These are phyloP conservation scores for Rhizopogon sp. DNA, from an alignment of 768 basidiomycete genomes.

Conservation along the genomic window DNA sequence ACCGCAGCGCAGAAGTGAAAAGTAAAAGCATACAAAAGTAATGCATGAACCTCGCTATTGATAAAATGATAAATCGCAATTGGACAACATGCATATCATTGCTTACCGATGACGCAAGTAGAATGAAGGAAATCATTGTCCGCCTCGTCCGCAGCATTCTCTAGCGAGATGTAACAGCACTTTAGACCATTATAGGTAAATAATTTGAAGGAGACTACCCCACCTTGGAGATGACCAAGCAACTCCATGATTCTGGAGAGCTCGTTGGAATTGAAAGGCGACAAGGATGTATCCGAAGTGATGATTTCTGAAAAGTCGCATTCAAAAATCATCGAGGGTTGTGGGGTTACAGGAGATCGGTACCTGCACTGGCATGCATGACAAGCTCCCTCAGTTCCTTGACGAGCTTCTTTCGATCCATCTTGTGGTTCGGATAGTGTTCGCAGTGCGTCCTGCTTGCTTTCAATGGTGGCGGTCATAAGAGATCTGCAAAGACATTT, in stretches of 20 bases:
- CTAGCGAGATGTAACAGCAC: not conserved
- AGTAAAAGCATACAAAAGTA: not conserved
- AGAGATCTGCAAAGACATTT: not conserved
- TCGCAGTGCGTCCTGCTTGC: constrained; percentile 7
- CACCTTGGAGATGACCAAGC: constrained; percentile 2
- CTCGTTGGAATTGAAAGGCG: constrained; percentile 3
- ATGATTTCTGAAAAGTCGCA: not conserved
- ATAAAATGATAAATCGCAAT: not conserved
- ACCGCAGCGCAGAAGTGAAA: not conserved
- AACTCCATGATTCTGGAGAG: constrained; percentile 4
- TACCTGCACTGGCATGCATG: constrained; percentile 14
- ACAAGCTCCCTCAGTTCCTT: constrained; percentile 1
- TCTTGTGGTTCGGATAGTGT: not conserved
- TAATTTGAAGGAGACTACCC: not conserved
- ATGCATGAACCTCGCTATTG: not conserved
- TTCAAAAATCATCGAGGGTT: not conserved
- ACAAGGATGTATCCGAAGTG: constrained; percentile 4
- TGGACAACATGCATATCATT: not conserved
- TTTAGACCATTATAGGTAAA: not conserved
- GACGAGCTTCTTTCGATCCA: not conserved
- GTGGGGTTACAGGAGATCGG: not conserved
- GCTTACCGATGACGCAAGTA: constrained; percentile 4
- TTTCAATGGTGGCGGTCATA: not conserved
- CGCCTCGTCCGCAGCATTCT: not conserved
- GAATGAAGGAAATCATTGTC: constrained; percentile 1